Evolutionary conservation across 495 filamentous ascomycete genomes (phyloP), one percentile per base, ranked within the genome.

Genomic region (Talaromyces stipitatus): DNA sequence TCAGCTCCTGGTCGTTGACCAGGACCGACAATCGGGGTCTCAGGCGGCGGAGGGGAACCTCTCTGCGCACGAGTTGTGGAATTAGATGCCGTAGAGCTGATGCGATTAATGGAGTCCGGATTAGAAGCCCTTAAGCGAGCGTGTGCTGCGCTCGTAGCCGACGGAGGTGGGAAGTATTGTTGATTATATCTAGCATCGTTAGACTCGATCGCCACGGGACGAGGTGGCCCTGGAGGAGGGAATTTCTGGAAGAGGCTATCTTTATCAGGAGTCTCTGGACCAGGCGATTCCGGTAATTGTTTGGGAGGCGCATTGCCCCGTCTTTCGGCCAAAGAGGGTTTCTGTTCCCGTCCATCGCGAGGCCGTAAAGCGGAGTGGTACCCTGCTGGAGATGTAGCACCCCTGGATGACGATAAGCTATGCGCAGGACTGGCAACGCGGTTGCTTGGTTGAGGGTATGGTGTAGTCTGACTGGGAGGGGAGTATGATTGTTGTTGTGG

Each of bases 31-130:
- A 91, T 80, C n/a, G 94, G 94, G 0, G 94, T 97, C 67, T 97
- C 95, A 3, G 94, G 94, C 3, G 94, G 94, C 5, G 95, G 92
- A 2, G 94, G 94, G 20, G 92, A 97, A 18, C 94, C 94, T 60
- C 94, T 82, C 66, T 90, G 87, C 28, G 92, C 94, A 56, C 89
- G 82, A 9, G 95, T 97, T 7, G 94, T 98, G 2, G 92, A 95
- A 0, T 84, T 95, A 0, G 94, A 97, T 14, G 92, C 91, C 26
- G 88, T 91, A 0, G 90, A 95, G 53, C 84, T 85, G 60, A 95
- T 83, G 23, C 91, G 83, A 71, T 92, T 89, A 68, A 97, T 79
- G 5, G 79, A 73, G 6, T 59, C 67, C 6, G 76, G 73, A 33
- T 78, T 76, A 10, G 78, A 75, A 59, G 72, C 67, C 61, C 66